These are phyloP conservation scores for Colletotrichum karsti DNA, from an alignment of 2,329 filamentous ascomycete species.

Conservation along the genomic window DNA sequence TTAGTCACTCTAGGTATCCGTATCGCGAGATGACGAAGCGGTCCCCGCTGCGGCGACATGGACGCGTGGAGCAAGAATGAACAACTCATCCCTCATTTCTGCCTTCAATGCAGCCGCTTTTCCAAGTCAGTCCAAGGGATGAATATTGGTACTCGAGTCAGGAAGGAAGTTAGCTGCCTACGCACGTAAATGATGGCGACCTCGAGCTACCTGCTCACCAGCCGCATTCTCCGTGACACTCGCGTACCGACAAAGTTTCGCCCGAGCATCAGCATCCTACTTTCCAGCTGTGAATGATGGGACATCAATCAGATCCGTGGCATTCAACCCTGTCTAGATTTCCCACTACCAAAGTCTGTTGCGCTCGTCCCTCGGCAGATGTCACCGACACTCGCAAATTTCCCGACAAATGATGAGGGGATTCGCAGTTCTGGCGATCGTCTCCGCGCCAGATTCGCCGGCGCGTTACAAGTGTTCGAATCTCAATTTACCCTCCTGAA, in stretches of 20 bases:
- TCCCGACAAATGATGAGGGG: not conserved
- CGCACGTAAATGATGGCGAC: too few relatives aligned
- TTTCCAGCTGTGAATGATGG: too few relatives aligned
- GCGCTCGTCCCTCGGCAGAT: slow-evolving; percentile 5
- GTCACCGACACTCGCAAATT: not conserved
- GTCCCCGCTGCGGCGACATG: not conserved
- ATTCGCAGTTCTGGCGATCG: not conserved
- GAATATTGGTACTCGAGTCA: too few relatives aligned
- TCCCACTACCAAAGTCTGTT: not conserved
- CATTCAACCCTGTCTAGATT: not conserved
- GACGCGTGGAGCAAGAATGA: not conserved
- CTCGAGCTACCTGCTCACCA: not conserved
- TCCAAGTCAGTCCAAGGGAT: too few relatives aligned
- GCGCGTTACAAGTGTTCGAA: not conserved
- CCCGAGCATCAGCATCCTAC: not conserved
- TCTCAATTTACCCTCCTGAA: not conserved
- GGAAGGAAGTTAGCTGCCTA: too few relatives aligned
- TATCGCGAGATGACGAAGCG: not conserved
- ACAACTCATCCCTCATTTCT: not conserved
- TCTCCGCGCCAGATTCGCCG: not conserved
- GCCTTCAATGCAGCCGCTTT: not conserved
- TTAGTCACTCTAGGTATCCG: too few relatives aligned
- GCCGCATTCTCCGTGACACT: not conserved
- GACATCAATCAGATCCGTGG: too few relatives aligned
- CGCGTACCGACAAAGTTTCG: not conserved